These are phyloP conservation scores for Auricularia heimuer DNA, from an alignment of 768 basidiomycete genomes.

Conservation along the genomic window DNA sequence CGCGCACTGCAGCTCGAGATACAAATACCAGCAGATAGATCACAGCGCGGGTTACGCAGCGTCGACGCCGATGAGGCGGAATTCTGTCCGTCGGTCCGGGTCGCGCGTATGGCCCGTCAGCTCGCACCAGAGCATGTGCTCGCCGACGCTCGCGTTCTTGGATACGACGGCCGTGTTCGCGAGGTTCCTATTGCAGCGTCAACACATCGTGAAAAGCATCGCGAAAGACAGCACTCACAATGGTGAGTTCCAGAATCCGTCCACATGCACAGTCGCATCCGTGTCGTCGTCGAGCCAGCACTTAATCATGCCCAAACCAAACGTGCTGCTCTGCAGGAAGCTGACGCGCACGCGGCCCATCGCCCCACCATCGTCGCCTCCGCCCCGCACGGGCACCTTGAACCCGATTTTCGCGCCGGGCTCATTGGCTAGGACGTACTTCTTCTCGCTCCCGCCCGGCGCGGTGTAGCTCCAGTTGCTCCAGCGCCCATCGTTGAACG, in stretches of 20 bases:
- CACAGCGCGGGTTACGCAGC: not conserved
- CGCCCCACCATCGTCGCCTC: not conserved
- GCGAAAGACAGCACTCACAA: not conserved
- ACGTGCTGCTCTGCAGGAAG: constrained; percentile 1
- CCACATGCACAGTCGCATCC: not conserved
- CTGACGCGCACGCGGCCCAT: not conserved
- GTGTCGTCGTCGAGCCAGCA: constrained; percentile 2
- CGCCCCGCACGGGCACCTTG: not conserved
- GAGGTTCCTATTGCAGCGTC: not conserved
- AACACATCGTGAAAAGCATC: not conserved
- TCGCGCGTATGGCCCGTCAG: not conserved
- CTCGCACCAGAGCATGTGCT: not conserved
- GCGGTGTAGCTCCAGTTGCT: not conserved
- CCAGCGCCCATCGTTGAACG: constrained; percentile 8
- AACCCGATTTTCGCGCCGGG: not conserved
- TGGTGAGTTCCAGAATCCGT: not conserved
- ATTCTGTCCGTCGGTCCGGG: not conserved
- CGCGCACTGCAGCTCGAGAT: too few relatives aligned
- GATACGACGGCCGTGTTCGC: not conserved
- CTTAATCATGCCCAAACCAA: not conserved
- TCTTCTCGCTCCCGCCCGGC: not conserved
- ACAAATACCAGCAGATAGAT: not conserved
- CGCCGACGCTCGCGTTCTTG: not conserved
- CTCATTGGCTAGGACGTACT: constrained; percentile 1
- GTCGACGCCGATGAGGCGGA: not conserved